These are phyloP conservation scores for Arctostaphylos glauca DNA, from an alignment of 148 eudicot genomes.

Conservation along the genomic window DNA sequence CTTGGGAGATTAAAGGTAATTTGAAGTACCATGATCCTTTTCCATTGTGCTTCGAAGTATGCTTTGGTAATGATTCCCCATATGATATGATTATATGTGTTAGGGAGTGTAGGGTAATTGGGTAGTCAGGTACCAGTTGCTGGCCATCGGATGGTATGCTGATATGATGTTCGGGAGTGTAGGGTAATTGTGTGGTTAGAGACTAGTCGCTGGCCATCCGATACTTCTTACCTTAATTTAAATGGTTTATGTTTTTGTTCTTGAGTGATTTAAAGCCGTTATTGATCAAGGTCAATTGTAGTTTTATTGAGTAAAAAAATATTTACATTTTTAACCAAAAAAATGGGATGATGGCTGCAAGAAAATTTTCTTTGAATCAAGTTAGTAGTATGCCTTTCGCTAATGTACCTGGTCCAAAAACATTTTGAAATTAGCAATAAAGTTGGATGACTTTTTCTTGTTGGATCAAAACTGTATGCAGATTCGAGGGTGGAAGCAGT, in stretches of 20 bases:
- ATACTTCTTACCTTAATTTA: neutral
- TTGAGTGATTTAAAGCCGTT: no score
- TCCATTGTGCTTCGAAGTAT: neutral
- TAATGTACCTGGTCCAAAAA: neutral
- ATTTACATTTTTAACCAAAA: neutral
- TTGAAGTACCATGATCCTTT: neutral
- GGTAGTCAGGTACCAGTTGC: neutral
- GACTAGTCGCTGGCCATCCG: neutral
- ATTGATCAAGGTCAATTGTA: no score
- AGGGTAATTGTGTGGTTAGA: neutral
- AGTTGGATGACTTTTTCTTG: neutral
- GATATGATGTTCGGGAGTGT: neutral
- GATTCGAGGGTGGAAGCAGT: slow-evolving; percentile 83
- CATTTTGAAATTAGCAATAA: neutral
- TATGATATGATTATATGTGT: neutral
- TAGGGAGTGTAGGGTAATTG: neutral
- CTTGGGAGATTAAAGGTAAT: slow-evolving; percentile 85
- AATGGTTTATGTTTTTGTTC: neutral
- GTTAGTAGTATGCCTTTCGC: neutral
- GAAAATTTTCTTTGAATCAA: neutral
- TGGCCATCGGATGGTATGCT: neutral
- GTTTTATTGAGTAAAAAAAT: neutral
- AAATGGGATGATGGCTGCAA: neutral
- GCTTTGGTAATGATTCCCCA: neutral
- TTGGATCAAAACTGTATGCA: slow-evolving; percentile 23